Base-by-base conservation (phyloP, 805 yeast genomes). In the Candida germanica region DNA sequence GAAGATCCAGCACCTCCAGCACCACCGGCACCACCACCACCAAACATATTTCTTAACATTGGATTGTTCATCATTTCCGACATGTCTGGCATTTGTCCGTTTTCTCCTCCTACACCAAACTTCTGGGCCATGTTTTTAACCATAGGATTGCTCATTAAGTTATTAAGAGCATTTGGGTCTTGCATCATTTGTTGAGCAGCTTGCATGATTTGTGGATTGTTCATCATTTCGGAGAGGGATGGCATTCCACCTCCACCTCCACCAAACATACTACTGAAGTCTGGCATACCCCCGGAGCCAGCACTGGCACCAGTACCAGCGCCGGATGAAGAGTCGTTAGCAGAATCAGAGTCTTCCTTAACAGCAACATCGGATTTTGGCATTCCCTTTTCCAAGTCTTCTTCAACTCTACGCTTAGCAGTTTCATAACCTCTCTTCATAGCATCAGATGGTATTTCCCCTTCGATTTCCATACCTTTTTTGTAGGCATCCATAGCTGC, bases 341-440 rank as follows among this genome's bases (percentile, higher is more conserved):
- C 27, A 11, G 48, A 23, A 15, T 46, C 29, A 8, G 35, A 13
- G 28, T 57, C 29, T 25, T 59, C 39, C 4, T 51, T 38, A 8
- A 40, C 20, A 26, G 64, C 47, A 30, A 65, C 55, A 29, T 38
- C 43, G 21, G 40, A 10, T 4, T 24, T 26, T 18, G 43, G 43
- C 29, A 44, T 35, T 3, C 62, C 51, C 35, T 46, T 58, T 48
- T 72, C 78, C 46, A 81, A 64, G 37, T 87, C 85, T 54, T 83
- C 89, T 51, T 84, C 87, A 26, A 85, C 87, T 58, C 89, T 81
- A 61, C 77, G 77, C 68, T 87, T 86, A 16, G 97, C 97, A 23
- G 96, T 86, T 60, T 91, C 96, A 58, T 79, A 88, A 36, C 96
- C 98, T 56, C 82, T 81, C 61, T 75, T 77, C 96, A 91, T 91